Conservation (phyloP, 2,329 filamentous ascomycete species). For the Cladophialophora exuberans region DNA sequence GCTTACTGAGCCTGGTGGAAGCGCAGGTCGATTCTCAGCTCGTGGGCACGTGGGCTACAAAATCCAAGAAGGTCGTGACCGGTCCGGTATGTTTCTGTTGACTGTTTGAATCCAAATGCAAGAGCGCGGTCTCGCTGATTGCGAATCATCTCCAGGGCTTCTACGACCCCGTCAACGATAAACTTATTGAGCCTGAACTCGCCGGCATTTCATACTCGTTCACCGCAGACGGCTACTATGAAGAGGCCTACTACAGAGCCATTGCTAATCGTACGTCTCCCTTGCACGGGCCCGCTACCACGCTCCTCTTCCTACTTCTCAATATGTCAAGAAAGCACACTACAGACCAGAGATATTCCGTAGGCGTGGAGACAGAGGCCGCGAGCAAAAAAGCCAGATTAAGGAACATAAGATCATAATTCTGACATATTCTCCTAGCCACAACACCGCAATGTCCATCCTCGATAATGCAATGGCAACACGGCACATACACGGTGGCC, state of each 20-base stretch:
- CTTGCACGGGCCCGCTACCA: neutral
- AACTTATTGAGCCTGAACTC: constrained; percentile 66
- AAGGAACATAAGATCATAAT: neutral
- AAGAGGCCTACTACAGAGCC: constrained; percentile 71
- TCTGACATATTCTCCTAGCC: constrained; percentile 45
- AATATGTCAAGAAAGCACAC: neutral
- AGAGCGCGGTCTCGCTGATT: constrained; percentile 8
- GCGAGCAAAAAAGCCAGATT: too few species aligned
- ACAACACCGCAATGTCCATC: constrained; percentile 63
- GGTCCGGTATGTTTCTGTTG: constrained; percentile 60
- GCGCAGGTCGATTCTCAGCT: constrained; percentile 45
- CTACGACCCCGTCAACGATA: constrained; percentile 69
- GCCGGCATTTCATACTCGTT: constrained; percentile 77
- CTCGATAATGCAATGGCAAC: constrained; percentile 73
- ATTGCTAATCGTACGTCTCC: constrained; percentile 66
- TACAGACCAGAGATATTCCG: too few species aligned
- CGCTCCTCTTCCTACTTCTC: neutral
- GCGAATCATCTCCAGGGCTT: too few species aligned
- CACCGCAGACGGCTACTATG: constrained; percentile 67
- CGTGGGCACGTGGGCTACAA: constrained; percentile 73
- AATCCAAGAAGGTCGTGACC: constrained; percentile 69
- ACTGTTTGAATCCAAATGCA: neutral
- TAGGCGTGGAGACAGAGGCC: too few species aligned
- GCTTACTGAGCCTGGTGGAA: constrained; percentile 20
- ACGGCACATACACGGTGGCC: constrained; percentile 63